Conservation (phyloP, 2,329 filamentous ascomycete genomes). For the Peltaster fructicola region DNA sequence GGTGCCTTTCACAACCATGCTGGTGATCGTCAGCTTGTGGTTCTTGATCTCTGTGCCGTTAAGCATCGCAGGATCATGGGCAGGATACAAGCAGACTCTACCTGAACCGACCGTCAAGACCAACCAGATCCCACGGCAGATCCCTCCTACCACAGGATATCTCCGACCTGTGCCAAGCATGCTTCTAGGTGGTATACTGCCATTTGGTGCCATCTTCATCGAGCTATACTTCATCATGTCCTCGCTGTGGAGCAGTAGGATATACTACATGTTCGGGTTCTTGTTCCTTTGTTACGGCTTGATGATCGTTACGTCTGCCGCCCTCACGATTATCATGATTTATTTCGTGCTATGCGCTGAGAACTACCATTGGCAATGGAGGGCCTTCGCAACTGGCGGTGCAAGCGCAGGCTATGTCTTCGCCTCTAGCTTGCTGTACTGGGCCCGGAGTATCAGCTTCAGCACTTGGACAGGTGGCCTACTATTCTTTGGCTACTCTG, state of each 20-base stretch:
- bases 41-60: conserved; percentile 90
- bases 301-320: conserved; percentile 89
- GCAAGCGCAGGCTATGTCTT: conserved; percentile 88
- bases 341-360: conserved; percentile 93
- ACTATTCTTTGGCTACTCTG: conserved; percentile 84
- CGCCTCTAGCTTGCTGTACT: conserved; percentile 76
- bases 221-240: conserved; percentile 99
- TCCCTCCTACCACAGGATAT: conserved; percentile 68
- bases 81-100: conserved; percentile 59
- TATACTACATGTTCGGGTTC: conserved; percentile 99
- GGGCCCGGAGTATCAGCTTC: conserved; percentile 72
- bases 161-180: conserved; percentile 77
- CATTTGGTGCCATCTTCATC: conserved; percentile 93
- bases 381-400: conserved; percentile 78
- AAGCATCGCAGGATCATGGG: conserved; percentile 77
- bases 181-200: conserved; percentile 77
- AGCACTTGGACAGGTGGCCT: conserved; percentile 72
- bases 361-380: conserved; percentile 99
- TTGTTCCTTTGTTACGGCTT: conserved; percentile 93
- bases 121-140: conserved; percentile 95
- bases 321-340: conserved; percentile 82
- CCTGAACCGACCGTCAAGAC: conserved; percentile 73
- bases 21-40: conserved; percentile 86
- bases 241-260: conserved; percentile 94
- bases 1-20: conserved; percentile 92